These are phyloP conservation scores for Thelonectria discophora DNA, from an alignment of 2,329 filamentous ascomycete species.

Conservation along the genomic window DNA sequence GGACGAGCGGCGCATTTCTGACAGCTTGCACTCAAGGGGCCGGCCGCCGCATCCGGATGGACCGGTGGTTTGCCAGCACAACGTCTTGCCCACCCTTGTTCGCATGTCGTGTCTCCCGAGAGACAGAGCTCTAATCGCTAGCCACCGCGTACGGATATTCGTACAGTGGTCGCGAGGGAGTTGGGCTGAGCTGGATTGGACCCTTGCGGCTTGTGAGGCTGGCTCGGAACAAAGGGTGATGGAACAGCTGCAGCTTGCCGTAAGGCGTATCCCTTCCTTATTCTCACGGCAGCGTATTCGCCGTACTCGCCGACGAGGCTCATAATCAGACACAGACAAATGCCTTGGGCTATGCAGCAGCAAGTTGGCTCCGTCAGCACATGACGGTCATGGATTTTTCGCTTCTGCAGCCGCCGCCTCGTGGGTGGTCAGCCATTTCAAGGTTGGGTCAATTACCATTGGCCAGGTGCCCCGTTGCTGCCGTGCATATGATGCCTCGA, in stretches of 20 bases:
- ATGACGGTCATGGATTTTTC: constrained; percentile 7
- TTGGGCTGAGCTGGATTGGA: constrained; percentile 11
- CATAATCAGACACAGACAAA: constrained; percentile 2
- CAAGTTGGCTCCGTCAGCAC: constrained; percentile 16
- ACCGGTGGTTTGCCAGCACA: constrained; percentile 21
- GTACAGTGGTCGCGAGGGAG: constrained; percentile 13
- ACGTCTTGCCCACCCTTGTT: constrained; percentile 17
- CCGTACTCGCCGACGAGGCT: not conserved
- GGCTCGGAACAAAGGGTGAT: not conserved
- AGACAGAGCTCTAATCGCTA: constrained; percentile 14
- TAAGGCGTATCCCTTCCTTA: no score
- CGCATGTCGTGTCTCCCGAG: constrained; percentile 19
- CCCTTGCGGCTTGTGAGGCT: not conserved
- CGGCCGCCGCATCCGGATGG: constrained; percentile 36
- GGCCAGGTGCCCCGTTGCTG: not conserved
- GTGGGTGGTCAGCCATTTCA: not conserved
- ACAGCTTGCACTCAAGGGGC: constrained; percentile 19
- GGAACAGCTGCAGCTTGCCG: no score
- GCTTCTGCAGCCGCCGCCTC: not conserved
- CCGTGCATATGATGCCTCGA: constrained; percentile 3
- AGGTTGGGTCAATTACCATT: constrained; percentile 1
- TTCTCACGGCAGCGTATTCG: not conserved
- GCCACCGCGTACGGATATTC: no score
- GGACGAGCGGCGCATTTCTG: constrained; percentile 23
- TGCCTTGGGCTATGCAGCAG: constrained; percentile 8